Evolutionary conservation across 2,329 filamentous ascomycete species (phyloP), one percentile per base, ranked within the genome.

Genomic region (Onygenales sp.): DNA sequence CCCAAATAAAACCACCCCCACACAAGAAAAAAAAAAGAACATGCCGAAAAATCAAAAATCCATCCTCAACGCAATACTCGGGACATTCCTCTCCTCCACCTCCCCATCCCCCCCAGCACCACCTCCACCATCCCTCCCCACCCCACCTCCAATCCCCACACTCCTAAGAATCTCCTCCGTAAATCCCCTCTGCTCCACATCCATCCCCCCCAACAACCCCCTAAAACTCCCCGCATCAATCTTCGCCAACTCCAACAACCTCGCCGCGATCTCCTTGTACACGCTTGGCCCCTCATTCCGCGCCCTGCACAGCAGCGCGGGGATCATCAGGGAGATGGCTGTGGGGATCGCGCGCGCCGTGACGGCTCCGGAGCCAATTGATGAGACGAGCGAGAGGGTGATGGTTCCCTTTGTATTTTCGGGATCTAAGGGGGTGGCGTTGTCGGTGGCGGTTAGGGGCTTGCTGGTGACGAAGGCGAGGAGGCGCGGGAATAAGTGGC

Each of bases 41-140:
- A 36, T 21, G 49, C 44, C 36, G n/a, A 7, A 43, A 17, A 34
- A 71, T 85, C 58, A 88, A 78, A 98, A 97, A 69, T 95, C 79
- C 87, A 97, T 94, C 78, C 94, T 93, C 65, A 98, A 71, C 52
- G 89, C 89, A 77, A 98, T 98, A 58, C 77, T 93, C 10, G 93
- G 93, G 69, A 77, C 74, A 43, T 69, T 74, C 48, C 74, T 73
- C 47, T 74, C 72, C 51, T 82, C 83, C 32, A 73, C 72, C 49
- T 82, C 82, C 32, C 74, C 79, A 54, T 75, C 72, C 54, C 72
- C 75, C 49, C 70, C 70, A 43, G 70, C 62, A 52, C 66, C 69
- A 61, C 74, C 72, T 55, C 65, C 64, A 65, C 60, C 63, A 61
- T 62, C 67, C 72, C 59, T 68, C 64, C 62, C 58, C n/a, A 58